Evolutionary conservation across 345 rosid genomes (phyloP), one percentile per base, ranked within the genome.

Genomic region (Crucihimalaya himalaica): DNA sequence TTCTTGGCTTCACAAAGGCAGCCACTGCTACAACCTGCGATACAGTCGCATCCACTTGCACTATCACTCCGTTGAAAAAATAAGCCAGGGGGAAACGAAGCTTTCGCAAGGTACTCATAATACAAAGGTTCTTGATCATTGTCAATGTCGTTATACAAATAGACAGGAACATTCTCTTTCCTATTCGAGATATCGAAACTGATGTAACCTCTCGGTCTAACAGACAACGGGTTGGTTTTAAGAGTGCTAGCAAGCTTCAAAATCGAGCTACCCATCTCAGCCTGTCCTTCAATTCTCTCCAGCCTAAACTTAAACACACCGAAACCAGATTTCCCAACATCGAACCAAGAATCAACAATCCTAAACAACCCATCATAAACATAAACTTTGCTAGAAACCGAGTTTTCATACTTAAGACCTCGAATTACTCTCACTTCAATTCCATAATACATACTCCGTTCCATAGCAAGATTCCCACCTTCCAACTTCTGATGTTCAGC

Each of bases 391-490:
- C 69, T 78, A 3, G 81, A 81, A 18, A 82, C 78, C 11, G 72
- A 63, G 29, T 88, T 86, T 6, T 84, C 85, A 58, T 87, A 86
- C 73, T 84, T 88, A 31, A 94, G 73, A 31, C 96, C 97, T 78
- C 93, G 79, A 45, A 88, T 89, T 19, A 92, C 98, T 67, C 96
- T 83, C n/a, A 92, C 84, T 76, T 86, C 93, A 50, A 91, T 85
- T 66, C 93, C 92, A 63, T 91, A 83, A 56, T 79, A 83, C 97
- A 86, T 87, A 72, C 96, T 91, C 81, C 92, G 80, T 64, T 91
- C 92, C 87, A 90, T 54, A 2, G 91, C 98, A 39, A 86, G 85
- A 78, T 93, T 93, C 70, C 98, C 98, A 39, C 97, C 96, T 79
- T 91, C 93, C 18, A 94, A 65, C 86, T 78, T 91, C 86, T 94